phyloP scores from a whole-genome alignment of 345 rosid genomes.

The Citrus inodora region DNA sequence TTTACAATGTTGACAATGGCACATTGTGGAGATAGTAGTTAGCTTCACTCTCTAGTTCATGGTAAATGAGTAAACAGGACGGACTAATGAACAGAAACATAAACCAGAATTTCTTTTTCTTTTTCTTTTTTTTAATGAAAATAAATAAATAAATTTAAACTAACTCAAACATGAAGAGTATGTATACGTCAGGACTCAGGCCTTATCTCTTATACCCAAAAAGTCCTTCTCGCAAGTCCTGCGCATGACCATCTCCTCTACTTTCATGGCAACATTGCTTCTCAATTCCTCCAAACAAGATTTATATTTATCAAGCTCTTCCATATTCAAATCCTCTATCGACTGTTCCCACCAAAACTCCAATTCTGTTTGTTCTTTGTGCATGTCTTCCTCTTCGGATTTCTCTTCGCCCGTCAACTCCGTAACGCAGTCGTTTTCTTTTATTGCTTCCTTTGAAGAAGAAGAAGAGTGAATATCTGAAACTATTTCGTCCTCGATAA shows the following conservation, averaged over 20 bases:
- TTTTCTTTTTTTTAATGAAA: too few species aligned
- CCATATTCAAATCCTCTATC: neutral
- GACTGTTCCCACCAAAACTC: slow-evolving; percentile 12
- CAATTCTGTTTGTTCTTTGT: neutral
- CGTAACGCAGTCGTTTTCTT: neutral
- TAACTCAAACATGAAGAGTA: neutral
- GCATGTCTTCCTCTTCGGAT: neutral
- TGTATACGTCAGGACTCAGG: accelerated
- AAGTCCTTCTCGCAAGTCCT: neutral
- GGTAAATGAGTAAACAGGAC: too few species aligned
- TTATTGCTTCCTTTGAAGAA: too few species aligned
- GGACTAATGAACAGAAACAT: too few species aligned
- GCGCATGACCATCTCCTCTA: neutral
- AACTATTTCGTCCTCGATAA: neutral
- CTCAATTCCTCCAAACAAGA: neutral
- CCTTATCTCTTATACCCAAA: neutral
- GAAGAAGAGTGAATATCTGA: neutral
- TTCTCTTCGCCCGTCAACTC: neutral
- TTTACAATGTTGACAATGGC: too few species aligned
- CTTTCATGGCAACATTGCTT: neutral
- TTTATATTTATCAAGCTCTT: neutral
- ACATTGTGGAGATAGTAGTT: too few species aligned
- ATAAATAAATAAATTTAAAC: too few species aligned
- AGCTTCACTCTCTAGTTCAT: too few species aligned
- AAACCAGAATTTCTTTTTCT: too few species aligned